Evolutionary conservation across 2,329 filamentous ascomycete genomes (phyloP).

Genomic region (Claviceps monticola): DNA sequence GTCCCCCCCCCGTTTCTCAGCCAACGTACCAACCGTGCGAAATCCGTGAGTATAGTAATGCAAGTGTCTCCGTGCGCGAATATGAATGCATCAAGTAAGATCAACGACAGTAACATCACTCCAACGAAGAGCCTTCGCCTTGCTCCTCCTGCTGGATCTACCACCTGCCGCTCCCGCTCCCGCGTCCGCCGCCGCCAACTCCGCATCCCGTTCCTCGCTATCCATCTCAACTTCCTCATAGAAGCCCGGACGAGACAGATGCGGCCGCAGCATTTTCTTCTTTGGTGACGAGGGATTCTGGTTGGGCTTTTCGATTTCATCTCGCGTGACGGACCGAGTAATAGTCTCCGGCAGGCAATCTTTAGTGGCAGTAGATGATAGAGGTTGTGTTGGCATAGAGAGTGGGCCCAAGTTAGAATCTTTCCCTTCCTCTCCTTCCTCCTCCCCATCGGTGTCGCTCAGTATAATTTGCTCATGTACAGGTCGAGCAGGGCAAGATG

Average conservation of each 20-base stretch:
- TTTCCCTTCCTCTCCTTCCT: constrained; percentile 1
- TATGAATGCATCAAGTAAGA: constrained; percentile 11
- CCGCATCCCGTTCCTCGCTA: constrained; percentile 13
- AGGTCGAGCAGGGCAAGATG: neutral
- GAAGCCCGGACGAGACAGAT: constrained; percentile 24
- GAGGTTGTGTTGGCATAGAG: neutral
- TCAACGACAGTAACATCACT: constrained; percentile 22
- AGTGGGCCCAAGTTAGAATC: constrained; percentile 8
- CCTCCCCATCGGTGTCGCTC: neutral
- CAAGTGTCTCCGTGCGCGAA: neutral
- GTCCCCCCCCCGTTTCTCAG: no score
- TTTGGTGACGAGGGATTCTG: constrained; percentile 8
- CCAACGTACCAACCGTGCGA: no score
- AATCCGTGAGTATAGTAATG: neutral
- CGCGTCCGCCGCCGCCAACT: constrained; percentile 6
- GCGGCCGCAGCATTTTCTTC: constrained; percentile 27
- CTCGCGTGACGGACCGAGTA: neutral
- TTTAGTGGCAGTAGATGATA: neutral
- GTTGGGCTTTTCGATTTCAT: neutral
- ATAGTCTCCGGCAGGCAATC: neutral
- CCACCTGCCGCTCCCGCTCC: constrained; percentile 7
- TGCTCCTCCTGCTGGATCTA: constrained; percentile 1
- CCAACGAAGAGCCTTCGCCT: constrained; percentile 10
- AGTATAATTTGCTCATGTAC: neutral
- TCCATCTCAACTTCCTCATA: constrained; percentile 20